phyloP scores from a whole-genome alignment of 1,139 yeast species.

The Geotrichum reessii region DNA sequence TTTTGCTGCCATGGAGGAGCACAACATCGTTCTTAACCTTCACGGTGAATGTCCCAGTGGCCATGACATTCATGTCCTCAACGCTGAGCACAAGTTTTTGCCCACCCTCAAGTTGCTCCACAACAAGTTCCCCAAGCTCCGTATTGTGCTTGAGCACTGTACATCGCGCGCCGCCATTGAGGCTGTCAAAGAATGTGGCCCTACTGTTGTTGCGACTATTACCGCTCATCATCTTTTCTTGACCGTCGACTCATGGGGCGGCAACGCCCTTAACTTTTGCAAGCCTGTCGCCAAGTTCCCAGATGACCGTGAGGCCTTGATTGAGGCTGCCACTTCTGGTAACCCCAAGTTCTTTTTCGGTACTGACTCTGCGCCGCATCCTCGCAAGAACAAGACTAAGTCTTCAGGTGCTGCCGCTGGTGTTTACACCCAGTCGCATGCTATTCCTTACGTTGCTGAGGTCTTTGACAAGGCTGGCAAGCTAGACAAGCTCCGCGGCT shows the following conservation, averaged over 20 bases:
- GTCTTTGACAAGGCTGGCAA: slow-evolving; percentile 65
- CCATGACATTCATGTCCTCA: slow-evolving; percentile 71
- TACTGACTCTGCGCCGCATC: slow-evolving; percentile 97
- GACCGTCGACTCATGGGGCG: slow-evolving; percentile 95
- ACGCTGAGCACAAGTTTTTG: slow-evolving; percentile 86
- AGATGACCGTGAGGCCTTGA: slow-evolving; percentile 68
- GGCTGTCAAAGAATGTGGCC: slow-evolving; percentile 64
- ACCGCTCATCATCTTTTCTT: slow-evolving; percentile 91
- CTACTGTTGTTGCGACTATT: slow-evolving; percentile 80
- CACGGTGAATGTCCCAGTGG: slow-evolving; percentile 85
- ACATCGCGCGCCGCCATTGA: slow-evolving; percentile 86
- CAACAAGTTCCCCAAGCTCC: slow-evolving; percentile 73
- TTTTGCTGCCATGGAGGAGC: slow-evolving; percentile 78
- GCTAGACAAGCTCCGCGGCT: slow-evolving; percentile 59
- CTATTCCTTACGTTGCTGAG: slow-evolving; percentile 78
- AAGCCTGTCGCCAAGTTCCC: slow-evolving; percentile 97
- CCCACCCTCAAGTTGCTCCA: slow-evolving; percentile 87
- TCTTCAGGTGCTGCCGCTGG: slow-evolving; percentile 94
- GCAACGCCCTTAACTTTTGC: slow-evolving; percentile 89
- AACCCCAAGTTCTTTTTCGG: slow-evolving; percentile 93
- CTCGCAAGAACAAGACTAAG: slow-evolving; percentile 66
- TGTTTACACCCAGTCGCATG: slow-evolving; percentile 84
- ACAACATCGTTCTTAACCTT: slow-evolving; percentile 69
- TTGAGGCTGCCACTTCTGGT: slow-evolving; percentile 87
- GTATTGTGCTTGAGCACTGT: slow-evolving; percentile 90